These are phyloP conservation scores for Fimicolochytrium jonesii DNA, from an alignment of 192 early-diverging fungal genomes.

Conservation along the genomic window DNA sequence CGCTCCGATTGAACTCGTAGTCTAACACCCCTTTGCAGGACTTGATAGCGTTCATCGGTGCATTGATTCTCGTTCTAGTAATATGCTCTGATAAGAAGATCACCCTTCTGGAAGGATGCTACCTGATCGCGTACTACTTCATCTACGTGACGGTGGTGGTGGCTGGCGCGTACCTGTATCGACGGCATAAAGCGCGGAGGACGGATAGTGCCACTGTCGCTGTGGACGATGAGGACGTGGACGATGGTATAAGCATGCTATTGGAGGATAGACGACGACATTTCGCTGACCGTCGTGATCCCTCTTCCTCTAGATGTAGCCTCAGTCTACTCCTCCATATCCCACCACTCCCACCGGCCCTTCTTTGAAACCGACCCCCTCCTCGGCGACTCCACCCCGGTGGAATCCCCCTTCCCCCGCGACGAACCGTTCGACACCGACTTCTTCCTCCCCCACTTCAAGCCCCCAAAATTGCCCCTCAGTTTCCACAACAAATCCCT, in stretches of 20 bases:
- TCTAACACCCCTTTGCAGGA: conserved; percentile 47
- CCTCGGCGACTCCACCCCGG: background rate
- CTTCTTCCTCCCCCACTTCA: conserved; percentile 29
- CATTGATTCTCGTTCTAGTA: conserved; percentile 49
- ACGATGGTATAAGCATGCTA: background rate
- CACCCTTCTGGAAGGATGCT: conserved; percentile 48
- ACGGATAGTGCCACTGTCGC: background rate
- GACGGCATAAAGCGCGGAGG: conserved; percentile 1
- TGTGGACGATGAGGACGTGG: background rate
- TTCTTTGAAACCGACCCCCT: conserved; percentile 21
- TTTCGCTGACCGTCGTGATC: too few relatives aligned
- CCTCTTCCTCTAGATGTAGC: too few relatives aligned
- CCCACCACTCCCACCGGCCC: background rate
- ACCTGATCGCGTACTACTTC: conserved; percentile 55
- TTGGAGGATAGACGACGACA: too few relatives aligned
- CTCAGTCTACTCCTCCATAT: background rate
- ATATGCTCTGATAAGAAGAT: conserved; percentile 56
- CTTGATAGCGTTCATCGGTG: conserved; percentile 67
- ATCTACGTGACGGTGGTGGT: conserved; percentile 61
- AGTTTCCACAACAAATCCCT: too few relatives aligned
- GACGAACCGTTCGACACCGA: conserved; percentile 32
- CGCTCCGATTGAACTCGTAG: too few relatives aligned
- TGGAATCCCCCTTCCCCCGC: background rate
- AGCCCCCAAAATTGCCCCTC: background rate
- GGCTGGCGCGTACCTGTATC: conserved; percentile 43